A percentile compares a stretch with the other conserved stretches of the same genome.
phyloP scores from a whole-genome alignment of 2,329 filamentous ascomycete species.

The Stagonosporopsis chrysanthemi region DNA sequence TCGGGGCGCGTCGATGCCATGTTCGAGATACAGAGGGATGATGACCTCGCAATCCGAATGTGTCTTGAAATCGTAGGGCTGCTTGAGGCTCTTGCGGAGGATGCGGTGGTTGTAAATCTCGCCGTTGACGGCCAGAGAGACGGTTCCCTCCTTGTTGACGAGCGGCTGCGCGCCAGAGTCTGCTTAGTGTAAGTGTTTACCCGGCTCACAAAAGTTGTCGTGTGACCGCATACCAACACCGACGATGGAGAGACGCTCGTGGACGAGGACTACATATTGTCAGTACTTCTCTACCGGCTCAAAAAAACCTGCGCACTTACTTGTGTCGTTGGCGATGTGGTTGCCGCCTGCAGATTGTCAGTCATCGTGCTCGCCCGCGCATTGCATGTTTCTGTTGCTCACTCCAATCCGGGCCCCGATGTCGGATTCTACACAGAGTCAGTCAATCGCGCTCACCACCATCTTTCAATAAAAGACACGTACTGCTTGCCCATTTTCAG shows the following conservation, averaged over 20 bases:
- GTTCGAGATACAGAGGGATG: slow-evolving; percentile 94
- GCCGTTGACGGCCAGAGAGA: slow-evolving; percentile 96
- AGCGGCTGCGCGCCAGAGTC: slow-evolving; percentile 96
- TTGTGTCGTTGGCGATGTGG: slow-evolving; percentile 88
- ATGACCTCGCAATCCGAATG: slow-evolving; percentile 99
- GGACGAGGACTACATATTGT: slow-evolving; percentile 72
- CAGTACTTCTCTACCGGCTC: slow-evolving; percentile 23
- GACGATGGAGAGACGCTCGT: slow-evolving; percentile 97
- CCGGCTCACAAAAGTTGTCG: slow-evolving; percentile 13
- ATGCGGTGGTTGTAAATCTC: slow-evolving; percentile 99
- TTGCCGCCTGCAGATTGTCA: slow-evolving; percentile 74
- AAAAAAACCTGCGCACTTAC: slow-evolving; percentile 57
- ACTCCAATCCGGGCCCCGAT: slow-evolving; percentile 99
- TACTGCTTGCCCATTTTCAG: slow-evolving; percentile 94
- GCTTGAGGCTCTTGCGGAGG: slow-evolving; percentile 84
- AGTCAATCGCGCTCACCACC: slow-evolving; percentile 41
- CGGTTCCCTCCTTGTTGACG: slow-evolving; percentile 85
- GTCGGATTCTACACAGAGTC: slow-evolving; percentile 73
- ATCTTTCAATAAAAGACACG: slow-evolving; percentile 49
- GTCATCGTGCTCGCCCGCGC: slow-evolving; percentile 38
- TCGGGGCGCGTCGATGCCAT: slow-evolving; percentile 90
- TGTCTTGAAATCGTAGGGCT: slow-evolving; percentile 95
- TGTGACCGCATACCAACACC: slow-evolving; percentile 77
- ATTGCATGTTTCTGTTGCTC: slow-evolving; percentile 58
- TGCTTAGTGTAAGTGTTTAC: slow-evolving; percentile 50